These are phyloP conservation scores for Carex sylvatica DNA, from an alignment of 202 grass and related monocot genomes.

Conservation along the genomic window DNA sequence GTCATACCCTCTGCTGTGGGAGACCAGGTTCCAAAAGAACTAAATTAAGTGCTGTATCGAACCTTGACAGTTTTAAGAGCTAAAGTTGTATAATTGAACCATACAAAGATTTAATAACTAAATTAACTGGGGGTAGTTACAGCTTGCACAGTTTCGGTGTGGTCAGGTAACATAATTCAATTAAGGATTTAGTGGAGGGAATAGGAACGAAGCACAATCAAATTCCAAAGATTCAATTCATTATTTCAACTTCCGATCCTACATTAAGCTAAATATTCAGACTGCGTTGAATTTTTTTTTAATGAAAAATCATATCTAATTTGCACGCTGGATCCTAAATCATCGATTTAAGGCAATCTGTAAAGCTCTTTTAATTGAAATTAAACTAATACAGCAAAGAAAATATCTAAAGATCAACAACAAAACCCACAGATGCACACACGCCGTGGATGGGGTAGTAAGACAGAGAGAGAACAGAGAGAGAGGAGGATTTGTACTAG, in stretches of 20 bases:
- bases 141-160: not conserved
- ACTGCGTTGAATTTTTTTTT: not conserved
- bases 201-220: not conserved
- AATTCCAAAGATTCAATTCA: not conserved
- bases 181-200: not conserved
- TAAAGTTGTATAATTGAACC: not conserved
- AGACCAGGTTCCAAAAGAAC: not conserved
- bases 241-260: not conserved
- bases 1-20: not conserved
- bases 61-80: not conserved
- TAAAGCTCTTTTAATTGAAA: not conserved
- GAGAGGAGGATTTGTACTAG: slow-evolving; percentile 27
- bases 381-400: slow-evolving; percentile 17
- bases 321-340: not conserved
- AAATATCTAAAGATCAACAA: not conserved
- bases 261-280: not conserved
- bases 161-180: not conserved
- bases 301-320: not conserved
- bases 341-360: not conserved
- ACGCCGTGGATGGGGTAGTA: not conserved
- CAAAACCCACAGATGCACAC: not conserved
- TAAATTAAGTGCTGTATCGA: not conserved
- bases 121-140: not conserved
- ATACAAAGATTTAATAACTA: not conserved
- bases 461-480: not conserved